Base-by-base conservation (phyloP, 495 filamentous ascomycete genomes). In the Aspergillus taichungensis region DNA sequence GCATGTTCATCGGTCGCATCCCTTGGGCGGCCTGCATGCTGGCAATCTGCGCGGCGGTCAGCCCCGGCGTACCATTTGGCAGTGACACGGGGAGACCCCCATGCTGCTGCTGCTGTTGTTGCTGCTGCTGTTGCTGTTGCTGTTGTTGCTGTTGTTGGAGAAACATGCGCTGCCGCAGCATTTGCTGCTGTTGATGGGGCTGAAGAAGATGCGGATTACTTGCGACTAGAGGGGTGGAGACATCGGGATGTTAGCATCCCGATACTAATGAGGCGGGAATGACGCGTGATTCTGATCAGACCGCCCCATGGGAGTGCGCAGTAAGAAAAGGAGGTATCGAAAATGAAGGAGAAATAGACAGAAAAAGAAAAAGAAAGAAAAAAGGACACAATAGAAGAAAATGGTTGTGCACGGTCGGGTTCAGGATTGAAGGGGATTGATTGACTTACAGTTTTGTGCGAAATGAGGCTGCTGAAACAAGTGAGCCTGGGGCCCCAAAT, bases 401-500 rank as follows among this genome's bases (percentile, higher is more conserved):
- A n/a, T n/a, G n/a, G 18, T 4, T 24, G 18, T 24, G 4, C 18
- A 24, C 18, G 18, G 18, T 24, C 18, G 18, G 18, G 18, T 24
- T 24, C 18, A 2, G 18, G 18, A 4, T 36, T 11, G 30, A 34
- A 9, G 40, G 11, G 32, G 30, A 37, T 10, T 8, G 13, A 14
- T 14, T 12, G 28, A 67, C 67, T 54, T 54, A 71, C 67, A 68
- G 34, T 67, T 63, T 45, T 67, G 67, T 11, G 52, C 49, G 42
- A 67, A 71, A 24, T 75, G 76, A 34, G 71, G 76, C 34, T 77
- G 77, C 51, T 80, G 79, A 50, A 80, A 78, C 56, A 85, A 64
- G 48, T 83, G 80, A 44, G 70, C 70, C 52, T 84, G 78, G 27
- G 84, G 87, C 48, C 71, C 87, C 43, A 95, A 66, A 55, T 94